Evolutionary conservation across 192 early-diverging fungal genomes (phyloP).

Genomic region (Rhizophagus sp.): DNA sequence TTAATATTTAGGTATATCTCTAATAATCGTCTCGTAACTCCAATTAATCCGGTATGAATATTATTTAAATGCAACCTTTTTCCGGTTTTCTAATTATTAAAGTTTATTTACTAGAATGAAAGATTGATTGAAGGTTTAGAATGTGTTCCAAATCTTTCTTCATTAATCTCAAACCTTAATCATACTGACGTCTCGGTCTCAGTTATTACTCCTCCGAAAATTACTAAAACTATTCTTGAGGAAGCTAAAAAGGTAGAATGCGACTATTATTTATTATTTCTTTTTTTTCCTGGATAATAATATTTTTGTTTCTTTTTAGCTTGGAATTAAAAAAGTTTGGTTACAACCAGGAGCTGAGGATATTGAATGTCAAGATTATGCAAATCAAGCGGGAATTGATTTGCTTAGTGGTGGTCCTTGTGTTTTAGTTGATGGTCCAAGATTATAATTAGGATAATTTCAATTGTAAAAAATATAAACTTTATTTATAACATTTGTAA

Average conservation of each 20-base stretch:
- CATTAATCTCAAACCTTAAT: slow-evolving; percentile 37
- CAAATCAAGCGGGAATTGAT: slow-evolving; percentile 47
- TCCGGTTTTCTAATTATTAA: not conserved
- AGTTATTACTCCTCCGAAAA: slow-evolving; percentile 68
- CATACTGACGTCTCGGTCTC: slow-evolving; percentile 57
- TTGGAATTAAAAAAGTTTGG: slow-evolving; percentile 70
- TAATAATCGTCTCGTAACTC: slow-evolving; percentile 32
- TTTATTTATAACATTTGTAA: not conserved
- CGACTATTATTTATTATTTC: not conserved
- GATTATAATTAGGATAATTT: not conserved
- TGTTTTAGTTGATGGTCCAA: slow-evolving; percentile 56
- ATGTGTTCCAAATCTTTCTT: slow-evolving; percentile 40
- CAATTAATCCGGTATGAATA: slow-evolving; percentile 38
- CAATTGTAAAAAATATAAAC: not conserved
- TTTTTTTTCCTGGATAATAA: not conserved
- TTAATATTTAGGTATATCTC: slow-evolving; percentile 28
- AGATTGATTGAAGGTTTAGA: slow-evolving; percentile 40
- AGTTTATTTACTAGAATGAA: slow-evolving; percentile 40
- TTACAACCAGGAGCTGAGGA: slow-evolving; percentile 72
- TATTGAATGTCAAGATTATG: slow-evolving; percentile 49
- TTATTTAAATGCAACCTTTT: not conserved
- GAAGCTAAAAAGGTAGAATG: slow-evolving; percentile 44
- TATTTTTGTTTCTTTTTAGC: not conserved
- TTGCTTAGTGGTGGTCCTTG: slow-evolving; percentile 69
- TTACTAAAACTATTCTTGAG: slow-evolving; percentile 60